phyloP scores from a whole-genome alignment of 345 rosid species.

The Nasturtium officinale region DNA sequence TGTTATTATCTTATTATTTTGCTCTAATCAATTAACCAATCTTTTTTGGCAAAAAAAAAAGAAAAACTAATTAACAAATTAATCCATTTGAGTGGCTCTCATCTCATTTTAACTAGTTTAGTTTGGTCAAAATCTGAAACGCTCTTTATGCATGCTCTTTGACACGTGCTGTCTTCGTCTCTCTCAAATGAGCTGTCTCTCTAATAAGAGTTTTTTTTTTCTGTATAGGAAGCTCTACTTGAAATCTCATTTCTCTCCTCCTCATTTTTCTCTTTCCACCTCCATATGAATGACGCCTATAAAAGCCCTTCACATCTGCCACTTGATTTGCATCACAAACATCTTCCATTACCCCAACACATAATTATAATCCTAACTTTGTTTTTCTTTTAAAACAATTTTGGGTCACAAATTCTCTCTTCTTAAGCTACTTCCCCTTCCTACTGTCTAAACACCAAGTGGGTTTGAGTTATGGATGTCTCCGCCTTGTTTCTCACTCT shows the following conservation, averaged over 20 bases:
- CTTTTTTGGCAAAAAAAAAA: neutral
- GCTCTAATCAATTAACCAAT: neutral
- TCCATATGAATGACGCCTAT: constrained; percentile 37
- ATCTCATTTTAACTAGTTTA: constrained; percentile 4
- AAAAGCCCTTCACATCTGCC: constrained; percentile 40
- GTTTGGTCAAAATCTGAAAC: constrained; percentile 43
- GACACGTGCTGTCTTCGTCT: constrained; percentile 44
- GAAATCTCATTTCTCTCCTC: constrained; percentile 24
- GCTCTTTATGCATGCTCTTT: constrained; percentile 43
- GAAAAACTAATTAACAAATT: constrained; percentile 10
- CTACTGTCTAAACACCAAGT: constrained; percentile 21
- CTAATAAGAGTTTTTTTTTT: constrained; percentile 26
- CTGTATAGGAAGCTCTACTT: constrained; percentile 25
- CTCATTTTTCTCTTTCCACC: constrained; percentile 6
- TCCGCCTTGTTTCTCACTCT: constrained; percentile 40
- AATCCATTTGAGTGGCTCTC: constrained; percentile 9
- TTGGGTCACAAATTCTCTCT: constrained; percentile 39
- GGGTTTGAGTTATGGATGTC: constrained; percentile 45
- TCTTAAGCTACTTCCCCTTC: constrained; percentile 31
- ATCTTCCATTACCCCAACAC: neutral
- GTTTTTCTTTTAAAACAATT: neutral
- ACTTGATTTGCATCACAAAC: constrained; percentile 38
- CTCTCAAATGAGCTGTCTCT: constrained; percentile 44
- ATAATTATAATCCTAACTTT: neutral
- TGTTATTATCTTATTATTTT: neutral